Conservation (phyloP, 139 green algal genomes). For the Coccomyxa sp. region DNA sequence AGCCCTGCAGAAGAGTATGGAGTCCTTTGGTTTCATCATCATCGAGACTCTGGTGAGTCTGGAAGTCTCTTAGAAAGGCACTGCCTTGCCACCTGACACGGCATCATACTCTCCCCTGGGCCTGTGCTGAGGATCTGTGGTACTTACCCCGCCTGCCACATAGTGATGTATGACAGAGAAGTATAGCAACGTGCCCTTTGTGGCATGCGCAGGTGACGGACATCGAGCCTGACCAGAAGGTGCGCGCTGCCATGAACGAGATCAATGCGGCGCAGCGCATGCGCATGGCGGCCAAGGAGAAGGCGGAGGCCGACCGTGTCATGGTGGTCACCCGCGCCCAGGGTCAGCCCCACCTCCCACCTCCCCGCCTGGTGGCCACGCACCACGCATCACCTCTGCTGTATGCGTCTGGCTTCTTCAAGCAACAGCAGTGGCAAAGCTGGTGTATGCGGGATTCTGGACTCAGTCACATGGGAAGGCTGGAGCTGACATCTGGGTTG, state of each 20-base stretch:
- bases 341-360: no score
- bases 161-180: neutral
- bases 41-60: constrained; percentile 75
- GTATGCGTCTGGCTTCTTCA: neutral
- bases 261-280: constrained; percentile 77
- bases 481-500: neutral
- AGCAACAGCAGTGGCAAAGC: constrained; percentile 60
- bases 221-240: constrained; percentile 74
- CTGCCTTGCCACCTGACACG: neutral
- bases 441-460: neutral
- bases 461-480: neutral
- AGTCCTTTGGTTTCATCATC: constrained; percentile 84
- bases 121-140: neutral
- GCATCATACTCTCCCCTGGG: neutral
- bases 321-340: constrained; percentile 60
- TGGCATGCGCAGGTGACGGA: constrained; percentile 48
- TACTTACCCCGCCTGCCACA: neutral
- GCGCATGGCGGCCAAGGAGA: constrained; percentile 58
- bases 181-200: neutral
- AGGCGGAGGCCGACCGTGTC: constrained; percentile 81
- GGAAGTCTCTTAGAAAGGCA: neutral
- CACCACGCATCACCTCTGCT: no score
- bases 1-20: constrained; percentile 61
- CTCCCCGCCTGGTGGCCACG: neutral
- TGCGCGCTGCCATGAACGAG: constrained; percentile 78